Percentiles rank a stretch among this genome's conserved stretches.
These are phyloP conservation scores for Haematococcus lacustris DNA, from an alignment of 139 green algal species.

Conservation along the genomic window DNA sequence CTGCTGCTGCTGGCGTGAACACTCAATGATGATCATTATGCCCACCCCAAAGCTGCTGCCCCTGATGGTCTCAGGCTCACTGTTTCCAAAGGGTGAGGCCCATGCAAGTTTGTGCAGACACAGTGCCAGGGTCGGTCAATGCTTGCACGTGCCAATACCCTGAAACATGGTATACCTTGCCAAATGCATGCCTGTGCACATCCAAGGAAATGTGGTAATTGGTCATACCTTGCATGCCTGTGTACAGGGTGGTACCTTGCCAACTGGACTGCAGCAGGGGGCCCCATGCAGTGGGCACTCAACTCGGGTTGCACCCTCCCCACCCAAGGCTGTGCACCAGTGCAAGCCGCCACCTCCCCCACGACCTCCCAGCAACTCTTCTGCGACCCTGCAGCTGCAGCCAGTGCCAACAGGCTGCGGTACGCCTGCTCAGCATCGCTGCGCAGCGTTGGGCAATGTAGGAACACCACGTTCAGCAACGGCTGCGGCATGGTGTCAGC, in stretches of 20 bases:
- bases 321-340: no score
- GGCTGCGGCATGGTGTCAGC: no score
- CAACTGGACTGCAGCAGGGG: background rate
- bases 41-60: background rate
- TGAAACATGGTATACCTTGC: background rate
- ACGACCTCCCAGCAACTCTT: no score
- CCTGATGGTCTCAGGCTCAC: conserved; percentile 21
- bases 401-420: no score
- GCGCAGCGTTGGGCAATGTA: no score
- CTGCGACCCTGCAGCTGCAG: no score
- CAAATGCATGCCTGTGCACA: background rate
- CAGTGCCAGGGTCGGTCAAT: background rate
- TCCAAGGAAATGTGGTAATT: background rate
- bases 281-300: background rate
- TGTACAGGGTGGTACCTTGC: background rate
- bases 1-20: conserved; percentile 3
- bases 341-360: no score
- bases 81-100: conserved; percentile 44
- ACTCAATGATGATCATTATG: background rate
- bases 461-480: no score
- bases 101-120: conserved; percentile 16
- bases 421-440: no score
- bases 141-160: background rate
- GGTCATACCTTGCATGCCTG: background rate
- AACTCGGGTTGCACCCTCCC: no score